Percentiles rank a stretch among this genome's conserved stretches.
phyloP scores from a whole-genome alignment of 257 asterid species.

The Penstemon eatonii region DNA sequence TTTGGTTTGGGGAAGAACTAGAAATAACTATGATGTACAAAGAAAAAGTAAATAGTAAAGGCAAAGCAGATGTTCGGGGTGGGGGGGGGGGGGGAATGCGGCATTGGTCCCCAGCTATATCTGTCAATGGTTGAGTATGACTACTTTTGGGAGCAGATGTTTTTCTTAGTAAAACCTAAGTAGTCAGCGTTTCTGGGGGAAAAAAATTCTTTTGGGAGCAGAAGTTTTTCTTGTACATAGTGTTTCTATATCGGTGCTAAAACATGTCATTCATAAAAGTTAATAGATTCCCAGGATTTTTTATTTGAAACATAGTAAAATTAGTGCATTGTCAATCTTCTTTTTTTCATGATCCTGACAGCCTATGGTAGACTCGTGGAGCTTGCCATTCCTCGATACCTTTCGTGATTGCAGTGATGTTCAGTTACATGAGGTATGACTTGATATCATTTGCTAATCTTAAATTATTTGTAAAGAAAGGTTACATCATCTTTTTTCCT shows the following conservation, averaged over 20 bases:
- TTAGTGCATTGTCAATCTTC: constrained; percentile 13
- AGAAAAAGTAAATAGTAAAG: no score
- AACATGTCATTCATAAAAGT: background rate
- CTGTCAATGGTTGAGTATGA: no score
- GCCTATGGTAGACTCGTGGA: constrained; percentile 90
- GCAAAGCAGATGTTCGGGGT: no score
- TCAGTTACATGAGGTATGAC: constrained; percentile 71
- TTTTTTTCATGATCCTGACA: constrained; percentile 35
- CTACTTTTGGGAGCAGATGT: no score
- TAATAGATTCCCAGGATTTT: background rate
- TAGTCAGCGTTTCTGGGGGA: no score
- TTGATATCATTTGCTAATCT: background rate
- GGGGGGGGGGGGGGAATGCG: no score
- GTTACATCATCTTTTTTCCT: constrained; percentile 1
- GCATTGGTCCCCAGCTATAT: no score
- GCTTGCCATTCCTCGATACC: constrained; percentile 57
- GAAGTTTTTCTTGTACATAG: background rate
- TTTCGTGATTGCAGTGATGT: constrained; percentile 51
- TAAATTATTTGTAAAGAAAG: constrained; percentile 1
- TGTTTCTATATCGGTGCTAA: constrained; percentile 1
- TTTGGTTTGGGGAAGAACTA: no score
- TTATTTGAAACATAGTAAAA: constrained; percentile 9
- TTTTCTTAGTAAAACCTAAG: no score
- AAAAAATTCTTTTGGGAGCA: constrained; percentile 3
- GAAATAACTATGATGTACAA: no score